Evolutionary conservation across 2,329 filamentous ascomycete genomes (phyloP), one percentile per base, ranked within the genome.

Genomic region (Dactylellina haptotyla): DNA sequence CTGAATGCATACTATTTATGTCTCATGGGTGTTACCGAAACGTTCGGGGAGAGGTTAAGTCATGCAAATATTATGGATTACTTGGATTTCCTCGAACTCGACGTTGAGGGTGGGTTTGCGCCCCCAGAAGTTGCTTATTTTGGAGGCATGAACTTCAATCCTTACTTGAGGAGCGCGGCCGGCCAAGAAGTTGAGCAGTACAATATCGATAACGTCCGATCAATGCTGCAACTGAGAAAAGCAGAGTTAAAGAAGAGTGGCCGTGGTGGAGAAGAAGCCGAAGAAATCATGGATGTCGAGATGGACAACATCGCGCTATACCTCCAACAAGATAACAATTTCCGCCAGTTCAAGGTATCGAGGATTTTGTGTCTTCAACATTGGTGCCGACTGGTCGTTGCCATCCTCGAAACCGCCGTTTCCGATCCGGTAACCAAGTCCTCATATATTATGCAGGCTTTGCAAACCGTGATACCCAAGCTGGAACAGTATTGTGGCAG

Each of bases 381-480:
- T 0, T 99, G 96, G 94, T 87, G 90, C 0, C 92, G 93, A 77
- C 85, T 98, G 28, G 82, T 96, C 50, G 87, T 93, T 58, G 88
- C 97, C 20, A 90, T 96, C 82, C 85, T 97, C 18, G 90, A 93
- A 77, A 89, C 87, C 65, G 92, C 92, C 76, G 90, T 95, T 59
- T 90, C 96, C 79, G 90, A 91, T 70, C 86, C 87, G 59, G 87
- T 87, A 1, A 87, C 86, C 28, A 89, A 89, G 78, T 89, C 89
- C 3, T 87, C 90, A 0, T 93, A 97, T 79, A 88, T 96, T 63
- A 82, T 98, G 9, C 92, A 96, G 79, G 89, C 91, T 0, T 84
- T 99, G 3, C 93, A 98, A 79, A 87, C 94, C 12, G 90, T 96
- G 53, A 84, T 97, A 4, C 93, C 95, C 0, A 96, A 92, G 75